Evolutionary conservation across 345 rosid species (phyloP), one percentile per base, ranked within the genome.

Genomic region (Hypericum androsaemum): DNA sequence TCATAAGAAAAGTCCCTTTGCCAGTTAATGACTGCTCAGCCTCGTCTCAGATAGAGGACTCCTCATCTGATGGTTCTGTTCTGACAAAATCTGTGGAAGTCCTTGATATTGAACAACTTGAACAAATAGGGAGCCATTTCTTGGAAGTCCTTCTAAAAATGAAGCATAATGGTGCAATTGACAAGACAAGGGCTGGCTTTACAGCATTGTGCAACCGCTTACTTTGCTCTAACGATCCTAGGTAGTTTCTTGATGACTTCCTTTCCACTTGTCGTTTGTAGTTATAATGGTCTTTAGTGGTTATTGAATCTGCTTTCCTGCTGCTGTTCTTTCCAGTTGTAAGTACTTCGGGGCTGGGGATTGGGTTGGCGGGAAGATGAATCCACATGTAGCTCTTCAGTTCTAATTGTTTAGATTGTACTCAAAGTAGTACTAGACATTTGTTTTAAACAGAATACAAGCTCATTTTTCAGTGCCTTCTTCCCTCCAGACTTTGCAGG

Each of bases 81-180:
- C 47, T 51, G 45, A 64, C 49, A 42, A 47, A 11, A 32, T 54
- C 80, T 53, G 78, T 70, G 52, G 70, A 71, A 38, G 64, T 82
- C 47, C 87, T 90, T 67, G 92, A 87, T 67, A 65, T 82, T 69
- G 75, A 79, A 59, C 96, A 87, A 73, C 88, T 90, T 50, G 87
- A 81, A 73, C 73, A 72, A 64, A 82, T 90, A 64, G 95, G 98
- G 53, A 77, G 71, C 74, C 96, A 90, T 75, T 90, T 90, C 75
- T 58, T 90, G 83, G 92, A 90, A 78, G 96, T 90, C 53, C 92
- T 87, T 65, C 56, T 90, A 61, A 87, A 82, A 74, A 90, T 87
- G 96, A 90, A 90, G 80, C 98, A 90, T 67, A 87, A 77, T 65
- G 96, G 98, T 65, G 98, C 98, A 22, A 84, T 90, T 68, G 98